Evolutionary conservation across 1,284 basidiomycete genomes (phyloP).

Genomic region (Sporisorium scitamineum): DNA sequence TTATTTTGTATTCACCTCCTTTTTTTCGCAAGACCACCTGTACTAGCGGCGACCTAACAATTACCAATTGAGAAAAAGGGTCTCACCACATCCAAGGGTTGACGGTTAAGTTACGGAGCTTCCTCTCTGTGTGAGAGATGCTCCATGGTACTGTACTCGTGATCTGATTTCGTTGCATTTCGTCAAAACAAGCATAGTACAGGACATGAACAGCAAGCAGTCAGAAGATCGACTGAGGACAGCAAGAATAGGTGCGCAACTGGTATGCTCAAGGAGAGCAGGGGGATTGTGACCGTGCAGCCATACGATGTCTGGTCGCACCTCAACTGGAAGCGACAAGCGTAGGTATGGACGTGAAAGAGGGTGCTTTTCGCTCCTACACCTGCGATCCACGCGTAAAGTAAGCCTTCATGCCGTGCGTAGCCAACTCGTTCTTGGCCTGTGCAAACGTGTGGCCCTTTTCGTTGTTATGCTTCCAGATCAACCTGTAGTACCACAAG

Average conservation of each 20-base stretch:
- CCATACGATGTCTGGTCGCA: not conserved
- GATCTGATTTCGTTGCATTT: conserved; percentile 1
- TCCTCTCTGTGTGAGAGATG: not conserved
- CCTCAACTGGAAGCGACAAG: not conserved
- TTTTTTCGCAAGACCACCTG: not conserved
- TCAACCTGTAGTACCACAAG: conserved; percentile 83
- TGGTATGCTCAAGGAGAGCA: not conserved
- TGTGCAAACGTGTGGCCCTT: conserved; percentile 71
- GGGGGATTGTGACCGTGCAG: too few species aligned
- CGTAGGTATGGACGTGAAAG: too few species aligned
- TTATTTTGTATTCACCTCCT: not conserved
- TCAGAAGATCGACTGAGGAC: not conserved
- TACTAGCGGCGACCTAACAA: not conserved
- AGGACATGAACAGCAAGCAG: not conserved
- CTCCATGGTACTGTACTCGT: too few species aligned
- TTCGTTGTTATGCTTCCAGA: conserved; percentile 84
- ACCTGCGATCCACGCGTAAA: conserved; percentile 71
- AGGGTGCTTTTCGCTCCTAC: too few species aligned
- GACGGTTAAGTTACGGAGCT: not conserved
- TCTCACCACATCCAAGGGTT: not conserved
- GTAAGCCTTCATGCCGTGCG: conserved; percentile 86
- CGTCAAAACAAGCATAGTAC: conserved; percentile 5
- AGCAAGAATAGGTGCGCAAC: not conserved
- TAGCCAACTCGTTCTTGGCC: conserved; percentile 86
- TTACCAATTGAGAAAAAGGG: not conserved